These are phyloP conservation scores for Teunomyces barrocoloradensis DNA, from an alignment of 805 yeast genomes.

Conservation along the genomic window DNA sequence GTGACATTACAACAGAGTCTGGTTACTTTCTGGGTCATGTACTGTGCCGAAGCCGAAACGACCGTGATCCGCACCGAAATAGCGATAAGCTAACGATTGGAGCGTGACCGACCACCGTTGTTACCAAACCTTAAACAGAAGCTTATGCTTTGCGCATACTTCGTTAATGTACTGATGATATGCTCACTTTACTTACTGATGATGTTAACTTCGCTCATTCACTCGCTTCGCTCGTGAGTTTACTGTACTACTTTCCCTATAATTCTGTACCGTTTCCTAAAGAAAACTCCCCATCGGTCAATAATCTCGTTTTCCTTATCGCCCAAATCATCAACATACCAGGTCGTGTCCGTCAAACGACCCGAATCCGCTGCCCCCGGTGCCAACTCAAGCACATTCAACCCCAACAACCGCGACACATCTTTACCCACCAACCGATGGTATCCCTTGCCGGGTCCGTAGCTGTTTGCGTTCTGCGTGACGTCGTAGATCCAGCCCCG, in stretches of 20 bases:
- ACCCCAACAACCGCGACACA: constrained; percentile 72
- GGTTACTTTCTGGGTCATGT: too few species aligned
- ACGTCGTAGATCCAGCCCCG: constrained; percentile 81
- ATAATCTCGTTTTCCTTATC: constrained; percentile 60
- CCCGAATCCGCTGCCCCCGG: constrained; percentile 9
- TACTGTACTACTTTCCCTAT: constrained; percentile 29
- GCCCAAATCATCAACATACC: constrained; percentile 52
- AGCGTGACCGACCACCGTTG: too few species aligned
- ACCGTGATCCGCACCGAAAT: too few species aligned
- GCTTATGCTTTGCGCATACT: too few species aligned
- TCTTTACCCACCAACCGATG: constrained; percentile 73
- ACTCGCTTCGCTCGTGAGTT: too few species aligned
- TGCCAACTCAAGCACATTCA: constrained; percentile 42
- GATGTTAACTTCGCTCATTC: too few species aligned
- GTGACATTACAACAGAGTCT: too few species aligned
- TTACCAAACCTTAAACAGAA: too few species aligned
- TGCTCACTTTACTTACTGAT: too few species aligned
- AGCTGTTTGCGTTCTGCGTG: constrained; percentile 57
- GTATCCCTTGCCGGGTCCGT: constrained; percentile 77
- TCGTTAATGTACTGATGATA: too few species aligned
- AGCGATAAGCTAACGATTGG: too few species aligned
- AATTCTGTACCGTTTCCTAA: constrained; percentile 42
- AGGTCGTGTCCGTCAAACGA: constrained; percentile 24
- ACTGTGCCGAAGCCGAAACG: too few species aligned
- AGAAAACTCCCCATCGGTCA: constrained; percentile 74